A percentile compares a stretch with the other conserved stretches of the same genome.
Evolutionary conservation across 352 stramenopile species (phyloP).

Genomic region (Phytophthora cactorum): DNA sequence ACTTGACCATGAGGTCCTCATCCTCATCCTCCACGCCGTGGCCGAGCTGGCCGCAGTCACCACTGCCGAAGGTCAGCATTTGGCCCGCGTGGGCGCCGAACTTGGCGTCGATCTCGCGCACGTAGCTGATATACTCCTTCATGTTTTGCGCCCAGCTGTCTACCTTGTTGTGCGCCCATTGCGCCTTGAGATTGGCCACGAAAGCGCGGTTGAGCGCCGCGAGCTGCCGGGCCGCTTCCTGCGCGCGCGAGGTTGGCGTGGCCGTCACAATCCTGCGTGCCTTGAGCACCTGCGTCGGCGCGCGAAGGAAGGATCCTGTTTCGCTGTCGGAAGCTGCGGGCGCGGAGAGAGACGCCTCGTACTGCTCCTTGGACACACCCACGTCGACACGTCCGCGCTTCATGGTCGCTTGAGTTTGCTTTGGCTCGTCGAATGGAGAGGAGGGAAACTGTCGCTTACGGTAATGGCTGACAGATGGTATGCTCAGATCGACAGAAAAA

Average conservation of each 20-base stretch:
- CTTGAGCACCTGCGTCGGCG: constrained; percentile 55
- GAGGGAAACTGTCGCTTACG: constrained; percentile 1
- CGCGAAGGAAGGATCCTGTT: constrained; percentile 37
- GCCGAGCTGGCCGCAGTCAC: constrained; percentile 94
- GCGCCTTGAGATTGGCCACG: constrained; percentile 56
- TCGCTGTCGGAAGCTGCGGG: constrained; percentile 5
- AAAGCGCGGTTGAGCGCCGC: constrained; percentile 79
- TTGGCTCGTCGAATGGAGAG: constrained; percentile 6
- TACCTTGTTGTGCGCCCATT: constrained; percentile 67
- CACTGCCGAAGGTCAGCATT: constrained; percentile 88
- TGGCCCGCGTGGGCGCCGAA: constrained; percentile 55
- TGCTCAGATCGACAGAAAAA: no score
- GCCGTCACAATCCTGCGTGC: constrained; percentile 49
- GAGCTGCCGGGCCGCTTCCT: constrained; percentile 62
- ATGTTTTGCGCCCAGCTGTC: constrained; percentile 81
- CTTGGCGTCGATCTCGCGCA: constrained; percentile 63
- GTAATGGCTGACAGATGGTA: neutral
- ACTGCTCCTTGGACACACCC: constrained; percentile 80
- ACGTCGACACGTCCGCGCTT: constrained; percentile 76
- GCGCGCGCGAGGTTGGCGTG: constrained; percentile 29
- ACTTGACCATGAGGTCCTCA: constrained; percentile 77
- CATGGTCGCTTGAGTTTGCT: constrained; percentile 27
- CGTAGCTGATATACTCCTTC: constrained; percentile 80
- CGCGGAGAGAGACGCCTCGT: constrained; percentile 44
- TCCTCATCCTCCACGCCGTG: constrained; percentile 79